Evolutionary conservation across 139 green algal species (phyloP).

Genomic region (Tetraselmis striata): DNA sequence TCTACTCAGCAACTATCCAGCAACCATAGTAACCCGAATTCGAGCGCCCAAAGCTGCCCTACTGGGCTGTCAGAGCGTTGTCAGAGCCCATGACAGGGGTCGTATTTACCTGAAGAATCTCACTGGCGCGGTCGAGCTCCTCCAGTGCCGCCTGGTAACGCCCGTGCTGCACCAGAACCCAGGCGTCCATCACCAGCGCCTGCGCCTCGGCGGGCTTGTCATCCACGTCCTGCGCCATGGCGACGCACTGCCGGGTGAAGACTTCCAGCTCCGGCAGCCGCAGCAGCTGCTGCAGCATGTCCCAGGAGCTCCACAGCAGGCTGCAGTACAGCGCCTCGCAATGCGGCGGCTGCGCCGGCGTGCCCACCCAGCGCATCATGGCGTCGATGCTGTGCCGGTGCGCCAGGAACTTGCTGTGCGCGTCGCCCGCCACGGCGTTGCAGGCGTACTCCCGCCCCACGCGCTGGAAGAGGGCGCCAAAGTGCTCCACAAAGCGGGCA

Average conservation of each 20-base stretch:
- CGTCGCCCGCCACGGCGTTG: background rate
- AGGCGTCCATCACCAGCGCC: background rate
- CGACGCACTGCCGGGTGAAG: background rate
- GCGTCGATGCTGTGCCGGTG: background rate
- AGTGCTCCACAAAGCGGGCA: background rate
- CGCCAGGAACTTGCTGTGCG: background rate
- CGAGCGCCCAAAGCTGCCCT: no score
- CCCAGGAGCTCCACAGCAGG: background rate
- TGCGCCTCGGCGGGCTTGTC: background rate
- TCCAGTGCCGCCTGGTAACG: background rate
- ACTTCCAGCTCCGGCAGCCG: background rate
- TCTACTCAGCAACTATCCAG: no score
- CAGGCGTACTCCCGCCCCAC: background rate
- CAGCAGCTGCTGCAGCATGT: background rate
- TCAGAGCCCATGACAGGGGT: no score
- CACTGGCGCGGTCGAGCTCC: background rate
- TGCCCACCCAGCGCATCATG: background rate
- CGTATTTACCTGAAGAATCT: no score
- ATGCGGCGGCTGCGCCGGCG: background rate
- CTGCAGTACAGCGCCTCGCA: background rate
- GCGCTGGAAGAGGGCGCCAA: background rate
- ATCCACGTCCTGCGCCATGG: background rate
- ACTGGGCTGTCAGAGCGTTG: no score
- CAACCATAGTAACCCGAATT: no score
- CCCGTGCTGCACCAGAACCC: background rate